phyloP scores from a whole-genome alignment of 306 rosid species.

The Vachellia pachyceras region DNA sequence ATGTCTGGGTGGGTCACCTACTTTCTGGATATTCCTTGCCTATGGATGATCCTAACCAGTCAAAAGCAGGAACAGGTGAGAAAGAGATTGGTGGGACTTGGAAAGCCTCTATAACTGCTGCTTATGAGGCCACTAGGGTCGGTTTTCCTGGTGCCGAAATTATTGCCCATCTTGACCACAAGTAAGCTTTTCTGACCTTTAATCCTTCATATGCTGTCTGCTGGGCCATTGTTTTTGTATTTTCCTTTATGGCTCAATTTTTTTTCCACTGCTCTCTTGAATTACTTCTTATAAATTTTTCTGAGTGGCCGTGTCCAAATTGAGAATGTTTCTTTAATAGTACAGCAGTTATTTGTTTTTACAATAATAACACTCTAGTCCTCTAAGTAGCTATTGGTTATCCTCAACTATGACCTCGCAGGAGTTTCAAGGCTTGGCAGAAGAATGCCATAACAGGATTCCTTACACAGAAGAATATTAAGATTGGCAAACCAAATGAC shows the following conservation, averaged over 20 bases:
- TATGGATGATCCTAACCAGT: conserved; percentile 88
- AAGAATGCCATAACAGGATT: conserved; percentile 82
- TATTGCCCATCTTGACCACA: conserved; percentile 95
- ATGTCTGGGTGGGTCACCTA: conserved; percentile 97
- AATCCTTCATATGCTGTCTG: conserved; percentile 16
- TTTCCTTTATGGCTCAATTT: background rate
- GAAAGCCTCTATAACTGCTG: conserved; percentile 77
- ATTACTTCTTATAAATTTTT: background rate
- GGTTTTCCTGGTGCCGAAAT: conserved; percentile 95
- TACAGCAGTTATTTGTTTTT: background rate
- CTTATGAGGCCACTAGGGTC: conserved; percentile 70
- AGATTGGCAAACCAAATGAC: conserved; percentile 75
- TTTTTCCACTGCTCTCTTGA: background rate
- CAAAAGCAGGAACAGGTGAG: conserved; percentile 53
- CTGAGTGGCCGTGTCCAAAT: background rate
- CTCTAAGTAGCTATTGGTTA: conserved; percentile 14
- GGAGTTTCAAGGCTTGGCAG: conserved; percentile 98
- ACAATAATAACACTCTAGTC: background rate
- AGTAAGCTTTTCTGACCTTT: conserved; percentile 55
- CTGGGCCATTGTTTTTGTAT: background rate
- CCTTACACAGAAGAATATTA: conserved; percentile 65
- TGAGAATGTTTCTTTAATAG: conserved; percentile 11
- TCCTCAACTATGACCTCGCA: conserved; percentile 42
- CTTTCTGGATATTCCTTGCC: conserved; percentile 94
- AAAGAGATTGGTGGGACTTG: conserved; percentile 84